Evolutionary conservation across 805 yeast species (phyloP), one percentile per base, ranked within the genome.

Genomic region (Candida mattraensis): DNA sequence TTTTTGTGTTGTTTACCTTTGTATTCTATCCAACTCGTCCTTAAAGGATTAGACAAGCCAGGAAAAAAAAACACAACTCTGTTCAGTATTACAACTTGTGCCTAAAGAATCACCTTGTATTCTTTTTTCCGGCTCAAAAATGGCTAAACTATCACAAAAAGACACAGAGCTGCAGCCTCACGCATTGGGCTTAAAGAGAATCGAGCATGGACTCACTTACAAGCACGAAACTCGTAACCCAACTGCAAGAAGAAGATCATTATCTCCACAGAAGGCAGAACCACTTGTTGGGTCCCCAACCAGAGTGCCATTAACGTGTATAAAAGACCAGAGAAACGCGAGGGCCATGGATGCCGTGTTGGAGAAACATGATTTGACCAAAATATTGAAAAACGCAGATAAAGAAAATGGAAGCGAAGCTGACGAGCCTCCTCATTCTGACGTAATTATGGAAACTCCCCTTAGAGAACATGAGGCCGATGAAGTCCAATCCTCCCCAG

Each of bases 181-280:
- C 10, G 34, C 31, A 17, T 33, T 39, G 4, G 30, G 31, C 8
- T 40, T 54, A 19, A 52, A 51, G 16, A 63, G 55, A 44, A 64
- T 67, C 32, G 74, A 76, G 2, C 78, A 74, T 48, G 79, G 79
- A 0, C 50, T 74, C 23, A 50, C 64, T 2, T 61, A 66, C 37
- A 67, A 67, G 41, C 69, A 66, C 38, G 54, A 54, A 26, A 44
- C 40, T 3, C 39, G 54, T 28, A 45, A 49, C 20, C 45, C 51
- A 8, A 18, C 39, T 6, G 24, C 27, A 2, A 43, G 47, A 34
- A 40, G 58, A 25, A 40, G 43, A n/a, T 50, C 59, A 8, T 17
- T 45, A 8, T 53, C 60, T 4, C 56, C 57, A 5, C 31, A 41
- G 37, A 47, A 44, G 28, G 39, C 45, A 5, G 37, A 39, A 6